A percentile compares a stretch with the other conserved stretches of the same genome.
Conservation (phyloP, 768 basidiomycete genomes). For the Neoboletus brunneissimus region DNA sequence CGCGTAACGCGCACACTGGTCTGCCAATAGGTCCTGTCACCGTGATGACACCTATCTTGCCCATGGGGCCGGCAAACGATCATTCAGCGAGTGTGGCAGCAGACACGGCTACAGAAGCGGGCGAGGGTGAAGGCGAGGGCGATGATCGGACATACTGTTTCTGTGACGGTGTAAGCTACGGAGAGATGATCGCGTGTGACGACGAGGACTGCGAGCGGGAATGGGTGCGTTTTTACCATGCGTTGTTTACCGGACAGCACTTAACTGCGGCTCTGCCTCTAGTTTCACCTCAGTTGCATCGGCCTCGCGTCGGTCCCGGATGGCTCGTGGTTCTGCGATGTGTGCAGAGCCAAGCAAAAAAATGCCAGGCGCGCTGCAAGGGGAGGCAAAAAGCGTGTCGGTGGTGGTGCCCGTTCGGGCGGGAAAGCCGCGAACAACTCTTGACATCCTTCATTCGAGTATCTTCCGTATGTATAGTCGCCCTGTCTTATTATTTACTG, state of each 20-base stretch:
- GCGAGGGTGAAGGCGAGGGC: conserved; percentile 50
- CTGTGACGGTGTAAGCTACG: conserved; percentile 82
- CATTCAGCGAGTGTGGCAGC: conserved; percentile 37
- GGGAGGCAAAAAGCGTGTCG: conserved; percentile 52
- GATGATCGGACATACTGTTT: conserved; percentile 75
- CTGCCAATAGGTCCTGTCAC: conserved; percentile 26
- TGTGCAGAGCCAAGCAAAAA: conserved; percentile 56
- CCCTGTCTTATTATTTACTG: conserved; percentile 22
- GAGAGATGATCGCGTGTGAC: conserved; percentile 96
- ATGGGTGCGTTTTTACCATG: conserved; percentile 64
- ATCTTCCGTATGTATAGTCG: conserved; percentile 15
- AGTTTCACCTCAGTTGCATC: conserved; percentile 83
- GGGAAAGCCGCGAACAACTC: conserved; percentile 32
- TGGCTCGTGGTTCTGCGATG: conserved; percentile 75
- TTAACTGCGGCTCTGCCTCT: conserved; percentile 13
- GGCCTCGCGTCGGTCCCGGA: conserved; percentile 64
- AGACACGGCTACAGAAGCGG: conserved; percentile 44
- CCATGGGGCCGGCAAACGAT: conserved; percentile 29
- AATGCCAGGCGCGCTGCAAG: conserved; percentile 47
- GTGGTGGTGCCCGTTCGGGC: conserved; percentile 30
- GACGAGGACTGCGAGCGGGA: conserved; percentile 74
- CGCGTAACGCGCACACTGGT: conserved; percentile 36
- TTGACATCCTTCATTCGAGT: conserved; percentile 12
- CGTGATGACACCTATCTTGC: conserved; percentile 24
- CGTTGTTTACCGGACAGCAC: not conserved